Conservation (phyloP, 2,329 filamentous ascomycete genomes). For the Sclerotinia subarctica region DNA sequence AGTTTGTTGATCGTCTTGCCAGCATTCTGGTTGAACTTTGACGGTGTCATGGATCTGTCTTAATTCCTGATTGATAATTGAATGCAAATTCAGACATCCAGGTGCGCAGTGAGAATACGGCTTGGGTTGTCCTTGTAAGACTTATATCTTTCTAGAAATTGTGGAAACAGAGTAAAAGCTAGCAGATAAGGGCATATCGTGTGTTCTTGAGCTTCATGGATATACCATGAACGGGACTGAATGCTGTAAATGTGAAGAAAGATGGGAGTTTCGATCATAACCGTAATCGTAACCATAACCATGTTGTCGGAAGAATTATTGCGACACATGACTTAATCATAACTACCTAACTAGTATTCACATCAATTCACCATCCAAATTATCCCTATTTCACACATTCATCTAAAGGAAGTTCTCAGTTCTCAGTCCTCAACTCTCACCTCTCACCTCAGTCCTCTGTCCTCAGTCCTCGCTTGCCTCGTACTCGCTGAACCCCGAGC, state of each 20-base stretch:
- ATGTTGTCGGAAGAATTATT: slow-evolving; percentile 2
- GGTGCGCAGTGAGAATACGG: neutral
- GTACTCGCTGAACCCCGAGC: slow-evolving; percentile 5
- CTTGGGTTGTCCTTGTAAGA: neutral
- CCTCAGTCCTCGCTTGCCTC: neutral
- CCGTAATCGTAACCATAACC: neutral
- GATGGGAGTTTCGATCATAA: neutral
- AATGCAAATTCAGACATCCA: neutral
- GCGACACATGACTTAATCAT: neutral
- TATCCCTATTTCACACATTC: neutral
- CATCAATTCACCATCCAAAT: neutral
- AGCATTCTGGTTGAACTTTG: neutral
- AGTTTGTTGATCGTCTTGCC: neutral
- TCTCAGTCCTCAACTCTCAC: neutral
- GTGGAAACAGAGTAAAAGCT: neutral
- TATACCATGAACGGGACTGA: neutral
- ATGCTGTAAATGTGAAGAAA: neutral
- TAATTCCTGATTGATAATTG: neutral
- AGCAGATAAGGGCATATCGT: neutral
- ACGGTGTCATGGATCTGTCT: neutral
- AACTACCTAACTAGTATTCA: neutral
- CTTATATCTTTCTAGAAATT: neutral
- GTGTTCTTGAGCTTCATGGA: neutral
- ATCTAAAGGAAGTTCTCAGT: neutral
- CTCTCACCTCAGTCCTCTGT: neutral